Percentiles rank a stretch among this genome's conserved stretches.
Evolutionary conservation across 495 filamentous ascomycete genomes (phyloP).

Genomic region (Parachaetomium inaequale): DNA sequence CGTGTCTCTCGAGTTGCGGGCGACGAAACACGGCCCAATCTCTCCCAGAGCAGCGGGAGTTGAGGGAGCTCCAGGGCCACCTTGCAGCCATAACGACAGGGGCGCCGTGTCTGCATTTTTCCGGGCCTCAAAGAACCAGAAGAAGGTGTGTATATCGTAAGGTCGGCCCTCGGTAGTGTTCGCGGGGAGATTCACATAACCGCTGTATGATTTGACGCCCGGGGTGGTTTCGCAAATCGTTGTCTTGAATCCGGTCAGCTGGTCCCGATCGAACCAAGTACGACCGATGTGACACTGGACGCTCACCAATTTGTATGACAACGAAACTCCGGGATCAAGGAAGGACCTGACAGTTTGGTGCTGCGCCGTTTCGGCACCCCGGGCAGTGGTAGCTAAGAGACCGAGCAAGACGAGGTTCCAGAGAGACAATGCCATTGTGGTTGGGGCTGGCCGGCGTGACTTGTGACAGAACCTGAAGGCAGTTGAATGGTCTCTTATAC

Average conservation of each 20-base stretch:
- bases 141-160: conserved; percentile 72
- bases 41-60: conserved; percentile 60
- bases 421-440: not conserved
- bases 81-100: conserved; percentile 62
- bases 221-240: conserved; percentile 29
- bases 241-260: conserved; percentile 13
- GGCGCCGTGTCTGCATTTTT: conserved; percentile 53
- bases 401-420: not conserved
- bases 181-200: conserved; percentile 44
- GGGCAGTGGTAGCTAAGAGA: not conserved
- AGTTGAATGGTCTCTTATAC: too few relatives aligned
- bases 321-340: not conserved
- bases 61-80: conserved; percentile 57
- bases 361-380: not conserved
- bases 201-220: conserved; percentile 42
- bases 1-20: conserved; percentile 45
- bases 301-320: not conserved
- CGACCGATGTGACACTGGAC: not conserved
- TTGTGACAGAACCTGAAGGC: too few relatives aligned
- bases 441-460: not conserved
- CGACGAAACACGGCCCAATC: conserved; percentile 43
- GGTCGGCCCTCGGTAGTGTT: conserved; percentile 34
- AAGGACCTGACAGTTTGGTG: not conserved
- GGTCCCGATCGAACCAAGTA: not conserved
- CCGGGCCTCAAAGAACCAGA: conserved; percentile 69